Base-by-base conservation (phyloP, 768 basidiomycete genomes). In the Mycena olivaceomarginata region DNA sequence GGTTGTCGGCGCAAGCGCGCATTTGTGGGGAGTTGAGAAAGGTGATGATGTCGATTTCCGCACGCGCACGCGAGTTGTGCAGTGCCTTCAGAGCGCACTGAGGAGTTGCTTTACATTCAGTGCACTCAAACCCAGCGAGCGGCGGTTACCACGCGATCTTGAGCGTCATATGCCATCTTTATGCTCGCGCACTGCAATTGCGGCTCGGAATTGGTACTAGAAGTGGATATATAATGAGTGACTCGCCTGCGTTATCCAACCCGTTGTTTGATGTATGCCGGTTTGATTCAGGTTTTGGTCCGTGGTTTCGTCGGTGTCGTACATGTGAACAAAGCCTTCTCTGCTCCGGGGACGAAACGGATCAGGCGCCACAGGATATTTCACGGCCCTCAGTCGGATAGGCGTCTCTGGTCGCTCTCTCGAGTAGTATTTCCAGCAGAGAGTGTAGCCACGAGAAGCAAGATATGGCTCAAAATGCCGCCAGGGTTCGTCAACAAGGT, bases 401-500 rank as follows among this genome's bases (percentile, higher is more conserved):
- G 78, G 72, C 2, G 78, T 79, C 59, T 76, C 75, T 5, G 78
- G 78, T 12, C 5, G 16, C 9, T 65, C 51, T 10, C 75, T 71
- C 13, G 78, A 79, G 68, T 76, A 76, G 25, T 79, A 79, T 39
- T 40, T 60, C 78, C 75, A 76, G 78, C 78, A 79, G 8, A 79
- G 72, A 0, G 71, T 67, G 68, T 79, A 79, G 7, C 78, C 78
- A 22, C 41, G 67, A 25, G 78, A 64, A 1, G 70, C 78, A 6
- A 79, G 75, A 25, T 62, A 74, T 3, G 72, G 78, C 64, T 73
- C 78, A 22, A 79, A 79, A 48, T 79, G 65, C 0, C 75, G 74
- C 78, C 78, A 79, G 8, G 75, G 75, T 20, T 72, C 68, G 57
- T 79, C 78, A 37, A 76, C 69, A 7, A 79, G 75, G 18, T 76